Evolutionary conservation across 306 rosid genomes (phyloP).

Genomic region (Dicorynia guianensis): DNA sequence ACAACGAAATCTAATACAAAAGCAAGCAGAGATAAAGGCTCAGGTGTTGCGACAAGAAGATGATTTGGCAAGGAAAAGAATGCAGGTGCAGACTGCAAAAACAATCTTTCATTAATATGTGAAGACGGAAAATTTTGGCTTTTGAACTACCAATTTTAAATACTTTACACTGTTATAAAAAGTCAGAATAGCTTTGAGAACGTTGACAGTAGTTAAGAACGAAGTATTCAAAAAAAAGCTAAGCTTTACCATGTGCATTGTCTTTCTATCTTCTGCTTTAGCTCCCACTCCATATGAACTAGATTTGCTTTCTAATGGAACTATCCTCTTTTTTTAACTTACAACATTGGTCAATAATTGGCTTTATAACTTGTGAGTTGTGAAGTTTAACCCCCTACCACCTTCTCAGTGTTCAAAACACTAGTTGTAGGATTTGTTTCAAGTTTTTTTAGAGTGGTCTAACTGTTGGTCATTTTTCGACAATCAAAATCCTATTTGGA

Average conservation of each 20-base stretch:
- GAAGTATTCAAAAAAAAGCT: constrained; percentile 11
- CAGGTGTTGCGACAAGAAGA: constrained; percentile 82
- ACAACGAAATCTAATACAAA: constrained; percentile 79
- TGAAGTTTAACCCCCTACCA: constrained; percentile 4
- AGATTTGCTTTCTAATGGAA: background rate
- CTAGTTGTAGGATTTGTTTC: constrained; percentile 16
- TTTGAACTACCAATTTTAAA: constrained; percentile 19
- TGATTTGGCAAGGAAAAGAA: constrained; percentile 86
- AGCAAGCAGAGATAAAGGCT: constrained; percentile 86
- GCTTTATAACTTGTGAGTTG: background rate
- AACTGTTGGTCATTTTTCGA: constrained; percentile 3
- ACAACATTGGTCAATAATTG: constrained; percentile 30
- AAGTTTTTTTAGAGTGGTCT: constrained; percentile 15
- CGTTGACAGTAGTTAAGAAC: constrained; percentile 18
- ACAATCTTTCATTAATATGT: background rate
- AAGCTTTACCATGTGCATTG: background rate
- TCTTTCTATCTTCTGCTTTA: background rate
- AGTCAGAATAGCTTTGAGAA: constrained; percentile 30
- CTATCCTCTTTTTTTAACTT: background rate
- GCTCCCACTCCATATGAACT: background rate
- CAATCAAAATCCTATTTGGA: background rate
- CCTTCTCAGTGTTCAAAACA: constrained; percentile 11
- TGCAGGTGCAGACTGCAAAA: constrained; percentile 71
- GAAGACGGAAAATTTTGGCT: constrained; percentile 18
- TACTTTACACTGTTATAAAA: background rate